phyloP scores from a whole-genome alignment of 345 rosid genomes.

The Lumnitzera littorea region DNA sequence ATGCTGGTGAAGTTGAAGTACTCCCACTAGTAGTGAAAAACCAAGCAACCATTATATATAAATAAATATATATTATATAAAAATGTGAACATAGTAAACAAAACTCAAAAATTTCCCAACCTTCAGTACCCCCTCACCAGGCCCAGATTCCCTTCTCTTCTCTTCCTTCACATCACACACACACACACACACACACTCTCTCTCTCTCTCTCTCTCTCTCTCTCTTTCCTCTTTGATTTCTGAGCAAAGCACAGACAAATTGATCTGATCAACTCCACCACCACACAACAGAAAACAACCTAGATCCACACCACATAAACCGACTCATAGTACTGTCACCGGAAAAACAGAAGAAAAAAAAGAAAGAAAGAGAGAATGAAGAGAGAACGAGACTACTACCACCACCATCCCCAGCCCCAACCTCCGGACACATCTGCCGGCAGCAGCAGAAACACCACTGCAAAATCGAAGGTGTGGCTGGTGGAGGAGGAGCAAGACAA shows the following conservation, averaged over 20 bases:
- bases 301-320: no score
- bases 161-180: constrained; percentile 5
- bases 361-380: constrained; percentile 17
- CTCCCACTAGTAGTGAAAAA: constrained; percentile 32
- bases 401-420: constrained; percentile 26
- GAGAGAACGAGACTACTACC: constrained; percentile 3
- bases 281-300: no score
- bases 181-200: neutral
- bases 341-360: constrained; percentile 11
- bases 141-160: constrained; percentile 32
- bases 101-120: neutral
- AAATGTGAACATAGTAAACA: no score
- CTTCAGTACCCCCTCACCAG: constrained; percentile 18
- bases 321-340: neutral
- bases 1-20: constrained; percentile 23
- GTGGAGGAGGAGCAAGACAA: constrained; percentile 29
- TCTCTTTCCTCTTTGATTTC: constrained; percentile 13
- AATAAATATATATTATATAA: no score
- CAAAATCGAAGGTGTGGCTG: constrained; percentile 46
- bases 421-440: constrained; percentile 10
- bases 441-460: constrained; percentile 7
- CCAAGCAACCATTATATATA: constrained; percentile 8
- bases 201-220: no score
- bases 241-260: constrained; percentile 7
- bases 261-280: neutral